phyloP scores from a whole-genome alignment of 345 rosid species.

The Euclidium syriacum region DNA sequence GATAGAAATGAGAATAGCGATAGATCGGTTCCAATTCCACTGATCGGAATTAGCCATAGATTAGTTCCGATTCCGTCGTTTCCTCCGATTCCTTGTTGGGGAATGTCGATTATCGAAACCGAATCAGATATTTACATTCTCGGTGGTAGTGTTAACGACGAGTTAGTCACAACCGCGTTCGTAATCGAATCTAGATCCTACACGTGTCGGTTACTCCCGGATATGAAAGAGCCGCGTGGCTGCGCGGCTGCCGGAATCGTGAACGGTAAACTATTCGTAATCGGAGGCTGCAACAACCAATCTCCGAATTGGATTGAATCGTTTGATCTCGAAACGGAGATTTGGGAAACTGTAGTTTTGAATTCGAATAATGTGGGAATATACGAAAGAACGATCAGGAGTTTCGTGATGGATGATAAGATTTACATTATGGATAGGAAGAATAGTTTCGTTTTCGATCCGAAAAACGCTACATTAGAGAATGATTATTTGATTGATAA shows the following conservation, averaged over 20 bases:
- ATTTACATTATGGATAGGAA: constrained; percentile 8
- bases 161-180: constrained; percentile 6
- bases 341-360: constrained; percentile 35
- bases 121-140: constrained; percentile 6
- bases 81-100: constrained; percentile 23
- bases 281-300: constrained; percentile 57
- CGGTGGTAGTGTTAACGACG: constrained; percentile 9
- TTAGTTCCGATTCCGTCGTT: constrained; percentile 14
- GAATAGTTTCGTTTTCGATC: constrained; percentile 38
- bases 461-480: constrained; percentile 39
- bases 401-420: constrained; percentile 3
- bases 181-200: constrained; percentile 7
- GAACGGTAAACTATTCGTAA: constrained; percentile 48
- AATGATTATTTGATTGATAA: constrained; percentile 32
- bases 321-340: constrained; percentile 37
- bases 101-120: constrained; percentile 5
- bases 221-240: constrained; percentile 17
- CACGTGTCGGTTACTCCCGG: not conserved
- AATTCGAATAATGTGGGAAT: not conserved
- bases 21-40: constrained; percentile 7
- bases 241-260: constrained; percentile 40
- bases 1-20: no score
- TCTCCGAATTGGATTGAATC: constrained; percentile 55
- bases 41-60: not conserved
- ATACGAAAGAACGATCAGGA: not conserved